A percentile compares a stretch with the other conserved stretches of the same genome.
These are phyloP conservation scores for Flaveria ramosissima DNA, from an alignment of 129 eudicot genomes.

Conservation along the genomic window DNA sequence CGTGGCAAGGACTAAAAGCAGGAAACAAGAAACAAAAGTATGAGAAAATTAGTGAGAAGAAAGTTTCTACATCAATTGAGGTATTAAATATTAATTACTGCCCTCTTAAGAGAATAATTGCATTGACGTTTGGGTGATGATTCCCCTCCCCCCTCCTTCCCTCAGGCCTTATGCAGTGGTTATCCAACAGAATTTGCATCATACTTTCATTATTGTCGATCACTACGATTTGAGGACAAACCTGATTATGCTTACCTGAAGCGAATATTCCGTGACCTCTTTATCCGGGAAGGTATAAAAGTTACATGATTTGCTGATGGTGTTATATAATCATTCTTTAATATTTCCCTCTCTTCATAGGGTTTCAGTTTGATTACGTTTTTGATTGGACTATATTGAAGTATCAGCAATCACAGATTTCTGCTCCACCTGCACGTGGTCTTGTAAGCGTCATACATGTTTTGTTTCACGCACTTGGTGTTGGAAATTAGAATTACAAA, in stretches of 20 bases:
- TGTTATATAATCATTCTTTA: constrained; percentile 11
- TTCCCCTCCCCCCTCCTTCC: neutral
- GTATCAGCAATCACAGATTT: constrained; percentile 82
- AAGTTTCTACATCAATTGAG: constrained; percentile 90
- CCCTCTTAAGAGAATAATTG: neutral
- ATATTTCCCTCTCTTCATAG: constrained; percentile 40
- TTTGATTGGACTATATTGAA: constrained; percentile 95
- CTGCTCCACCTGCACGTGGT: constrained; percentile 67
- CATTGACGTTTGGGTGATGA: neutral
- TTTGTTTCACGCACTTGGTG: constrained; percentile 6
- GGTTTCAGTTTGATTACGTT: constrained; percentile 93
- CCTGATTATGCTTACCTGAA: constrained; percentile 92
- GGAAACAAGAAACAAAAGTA: constrained; percentile 81
- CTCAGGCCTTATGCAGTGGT: constrained; percentile 73
- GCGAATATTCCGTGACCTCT: constrained; percentile 88
- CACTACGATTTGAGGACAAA: constrained; percentile 88
- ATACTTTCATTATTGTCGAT: constrained; percentile 89
- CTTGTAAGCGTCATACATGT: constrained; percentile 47
- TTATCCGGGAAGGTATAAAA: constrained; percentile 76
- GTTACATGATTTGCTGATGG: neutral
- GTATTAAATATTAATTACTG: constrained; percentile 34
- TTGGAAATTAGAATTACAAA: neutral
- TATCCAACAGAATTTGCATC: constrained; percentile 85
- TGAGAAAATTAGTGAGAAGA: constrained; percentile 83
- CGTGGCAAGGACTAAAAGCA: constrained; percentile 86